Evolutionary conservation across 2,329 filamentous ascomycete genomes (phyloP), one percentile per base, ranked within the genome.

Genomic region (Phaeomoniella chlamydospora): DNA sequence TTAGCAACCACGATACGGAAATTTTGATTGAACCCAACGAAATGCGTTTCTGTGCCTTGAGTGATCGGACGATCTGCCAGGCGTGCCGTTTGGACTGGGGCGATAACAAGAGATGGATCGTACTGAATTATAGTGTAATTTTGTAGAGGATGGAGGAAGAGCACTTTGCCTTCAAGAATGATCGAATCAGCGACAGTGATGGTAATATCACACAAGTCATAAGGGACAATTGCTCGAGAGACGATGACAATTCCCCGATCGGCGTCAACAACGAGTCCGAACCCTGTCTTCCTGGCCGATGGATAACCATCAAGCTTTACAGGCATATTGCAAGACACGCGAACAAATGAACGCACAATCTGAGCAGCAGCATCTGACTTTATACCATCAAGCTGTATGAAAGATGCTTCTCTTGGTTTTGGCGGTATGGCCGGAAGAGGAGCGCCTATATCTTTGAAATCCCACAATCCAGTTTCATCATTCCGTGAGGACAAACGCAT

Each of bases 221-320:
- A 94, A 2, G 90, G 90, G 14, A 98, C 82, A 43, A 94, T 85
- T 2, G 92, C 88, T 52, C 90, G 68, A 2, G 90, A 96, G 37
- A 96, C 88, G 40, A 96, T 73, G 4, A 98, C 90, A 13, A 98
- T 69, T 13, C 90, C 90, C 62, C 94, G 88, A 41, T 92, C 85
- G 1, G 92, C 90, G 58, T 98, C 90, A 42, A 98, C 83, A n/a
- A 98, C 88, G 26, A 98, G 65, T 29, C 90, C 90, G 68, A 94
- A 94, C 1, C 90, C 90, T 62, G 86, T 90, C 60, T 93, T 90
- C 34, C 86, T 73, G 45, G 90, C 85, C 56, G 90, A 84, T 4
- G 90, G 92, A 55, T 94, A 98, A n/a, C 90, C 90, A 54, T 98
- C 90, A 6, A 98, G 71, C 65, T 96, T 96, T 42, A 98, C 65